A percentile compares a stretch with the other conserved stretches of the same genome.
Conservation (phyloP, 371 early-diverging fungal species). For the Phascolomyces articulosus region DNA sequence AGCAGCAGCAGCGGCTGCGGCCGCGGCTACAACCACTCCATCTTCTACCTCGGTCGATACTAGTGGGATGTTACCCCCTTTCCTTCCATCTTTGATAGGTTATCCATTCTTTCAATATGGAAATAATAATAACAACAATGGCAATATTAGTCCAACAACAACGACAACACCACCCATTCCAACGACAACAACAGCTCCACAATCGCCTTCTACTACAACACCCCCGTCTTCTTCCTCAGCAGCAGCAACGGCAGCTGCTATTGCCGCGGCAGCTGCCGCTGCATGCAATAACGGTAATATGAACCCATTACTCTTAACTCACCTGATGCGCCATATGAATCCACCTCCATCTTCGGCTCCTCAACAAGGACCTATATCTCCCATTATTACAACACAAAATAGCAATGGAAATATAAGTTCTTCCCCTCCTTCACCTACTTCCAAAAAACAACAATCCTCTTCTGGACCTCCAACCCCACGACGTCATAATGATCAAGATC, state of each 20-base stretch:
- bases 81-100: conserved; percentile 14
- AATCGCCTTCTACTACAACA: no score
- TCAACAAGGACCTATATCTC: no score
- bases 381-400: not conserved
- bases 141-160: not conserved
- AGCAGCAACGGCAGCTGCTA: conserved; percentile 5
- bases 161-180: not conserved
- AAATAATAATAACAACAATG: not conserved
- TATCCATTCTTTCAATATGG: conserved; percentile 9
- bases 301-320: conserved; percentile 29
- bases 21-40: not conserved
- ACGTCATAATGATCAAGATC: conserved; percentile 46
- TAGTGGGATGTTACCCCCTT: conserved; percentile 10
- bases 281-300: conserved; percentile 15
- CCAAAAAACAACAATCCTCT: conserved; percentile 6
- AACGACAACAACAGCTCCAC: not conserved
- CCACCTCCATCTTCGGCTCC: conserved; percentile 25
- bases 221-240: conserved; percentile 9
- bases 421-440: conserved; percentile 6
- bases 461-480: conserved; percentile 11
- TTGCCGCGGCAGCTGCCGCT: conserved; percentile 13
- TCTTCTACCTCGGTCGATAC: not conserved
- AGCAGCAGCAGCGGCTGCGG: not conserved
- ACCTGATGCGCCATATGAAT: conserved; percentile 29
- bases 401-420: not conserved